These are phyloP conservation scores for Colletotrichum camelliae DNA, from an alignment of 2,329 filamentous ascomycete genomes.

Conservation along the genomic window DNA sequence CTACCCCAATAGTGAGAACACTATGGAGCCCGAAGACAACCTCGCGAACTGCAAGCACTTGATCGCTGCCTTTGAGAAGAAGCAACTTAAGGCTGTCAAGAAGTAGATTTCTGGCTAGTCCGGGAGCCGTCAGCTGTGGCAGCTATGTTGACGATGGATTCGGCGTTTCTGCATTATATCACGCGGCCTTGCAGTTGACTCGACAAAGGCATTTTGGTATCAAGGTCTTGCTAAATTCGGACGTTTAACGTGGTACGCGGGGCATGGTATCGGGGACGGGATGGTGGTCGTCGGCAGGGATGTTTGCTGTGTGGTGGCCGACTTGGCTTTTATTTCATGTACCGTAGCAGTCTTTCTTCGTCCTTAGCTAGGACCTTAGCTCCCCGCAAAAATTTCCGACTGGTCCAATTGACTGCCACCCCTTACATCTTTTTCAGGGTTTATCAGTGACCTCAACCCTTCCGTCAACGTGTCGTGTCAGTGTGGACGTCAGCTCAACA, in stretches of 20 bases:
- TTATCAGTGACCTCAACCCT: constrained; percentile 21
- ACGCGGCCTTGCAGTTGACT: background rate
- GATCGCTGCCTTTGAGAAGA: constrained; percentile 42
- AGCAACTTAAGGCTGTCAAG: background rate
- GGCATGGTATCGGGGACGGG: background rate
- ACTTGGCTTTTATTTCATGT: background rate
- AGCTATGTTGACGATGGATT: background rate
- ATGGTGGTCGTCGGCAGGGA: background rate
- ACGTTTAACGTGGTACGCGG: background rate
- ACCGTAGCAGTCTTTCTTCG: background rate
- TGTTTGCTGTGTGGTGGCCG: background rate
- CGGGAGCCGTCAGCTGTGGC: background rate
- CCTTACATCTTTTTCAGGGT: constrained; percentile 13
- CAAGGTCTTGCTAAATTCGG: background rate
- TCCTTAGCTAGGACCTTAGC: background rate
- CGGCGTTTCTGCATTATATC: background rate
- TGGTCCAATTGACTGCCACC: background rate
- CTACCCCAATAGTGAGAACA: constrained; percentile 47
- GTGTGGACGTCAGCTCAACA: constrained; percentile 13
- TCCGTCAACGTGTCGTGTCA: constrained; percentile 18
- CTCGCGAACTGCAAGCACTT: constrained; percentile 42
- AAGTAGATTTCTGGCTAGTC: background rate
- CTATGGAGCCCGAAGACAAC: constrained; percentile 58
- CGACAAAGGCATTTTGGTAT: background rate
- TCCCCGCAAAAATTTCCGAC: constrained; percentile 17